Base-by-base conservation (phyloP, 164 flowering plant genomes). In the Nymphaea thermarum region DNA sequence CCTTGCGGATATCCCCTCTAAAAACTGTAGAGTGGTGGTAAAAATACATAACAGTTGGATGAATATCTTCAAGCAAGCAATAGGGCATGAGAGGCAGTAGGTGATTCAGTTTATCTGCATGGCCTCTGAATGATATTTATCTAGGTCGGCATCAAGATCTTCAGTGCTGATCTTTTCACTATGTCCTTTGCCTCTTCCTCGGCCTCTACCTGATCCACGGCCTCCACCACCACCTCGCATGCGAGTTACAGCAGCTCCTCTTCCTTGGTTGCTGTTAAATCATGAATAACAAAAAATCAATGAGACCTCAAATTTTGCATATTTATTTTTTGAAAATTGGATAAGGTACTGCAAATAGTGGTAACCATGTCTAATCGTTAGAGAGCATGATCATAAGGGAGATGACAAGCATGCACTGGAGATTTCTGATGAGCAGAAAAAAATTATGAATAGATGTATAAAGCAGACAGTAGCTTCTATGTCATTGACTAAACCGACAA, bases 81-180 rank as follows among this genome's bases (percentile, higher is more conserved):
- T 55, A 45, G 14, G n/a, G 65, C 4, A 12, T 57, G 18, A 63
- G 43, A 62, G 67, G 63, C 44, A 15, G 53, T 15, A 73, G 11
- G 42, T 1, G 12, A 45, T 59, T 79, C 70, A 84, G 60, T 83
- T 83, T 60, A 75, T 81, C 75, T 85, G 80, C 91, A 86, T 86
- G 42, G 91, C 76, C 66, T 81, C 85, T n/a, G 85, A 55, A 66
- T 85, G 91, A 71, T 86, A 86, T 73, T 86, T 86, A 57, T 85
- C 91, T 73, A 86, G 68, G 68, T 86, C 91, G 42, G 87, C 87
- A 74, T 86, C 91, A 51, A 86, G 85, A 76, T 82, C 89, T 42
- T 82, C 84, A 10, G 82, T 81, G 72, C 87, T 80, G 44, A 83
- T 69, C 62, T 78, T 83, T 59, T 82, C 87, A 62, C 76, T 76